A percentile compares a stretch with the other conserved stretches of the same genome.
phyloP scores from a whole-genome alignment of 805 yeast species.

The Kodamaea laetipori region DNA sequence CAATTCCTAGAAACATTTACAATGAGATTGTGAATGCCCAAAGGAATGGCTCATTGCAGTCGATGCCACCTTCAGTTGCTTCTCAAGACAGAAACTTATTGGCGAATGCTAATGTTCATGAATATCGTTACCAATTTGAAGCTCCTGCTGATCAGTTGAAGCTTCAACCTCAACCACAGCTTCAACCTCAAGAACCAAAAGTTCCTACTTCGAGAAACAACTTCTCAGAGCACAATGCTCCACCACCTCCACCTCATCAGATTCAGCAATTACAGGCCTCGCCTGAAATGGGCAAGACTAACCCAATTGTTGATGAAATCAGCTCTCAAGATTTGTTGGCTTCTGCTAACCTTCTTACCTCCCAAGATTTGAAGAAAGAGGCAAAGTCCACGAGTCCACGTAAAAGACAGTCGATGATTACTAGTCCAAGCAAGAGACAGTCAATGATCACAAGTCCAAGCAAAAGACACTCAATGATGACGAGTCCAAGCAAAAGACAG shows the following conservation, averaged over 20 bases:
- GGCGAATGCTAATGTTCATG: conserved; percentile 7
- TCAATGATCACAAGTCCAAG: conserved; percentile 17
- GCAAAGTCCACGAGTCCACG: conserved; percentile 15
- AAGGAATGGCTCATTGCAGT: conserved; percentile 24
- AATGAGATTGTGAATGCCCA: conserved; percentile 44
- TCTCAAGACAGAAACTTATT: conserved; percentile 34
- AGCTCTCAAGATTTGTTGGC: conserved; percentile 25
- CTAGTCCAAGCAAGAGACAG: neutral
- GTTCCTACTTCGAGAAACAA: neutral
- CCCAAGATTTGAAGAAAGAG: conserved; percentile 7
- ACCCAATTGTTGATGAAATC: conserved; percentile 23
- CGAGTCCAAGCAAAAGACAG: neutral
- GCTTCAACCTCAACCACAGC: conserved; percentile 9
- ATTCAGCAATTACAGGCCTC: conserved; percentile 10
- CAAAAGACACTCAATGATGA: neutral
- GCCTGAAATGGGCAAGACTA: conserved; percentile 14
- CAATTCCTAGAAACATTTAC: conserved; percentile 45
- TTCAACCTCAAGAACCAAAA: conserved; percentile 5
- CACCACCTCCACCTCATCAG: conserved; percentile 11
- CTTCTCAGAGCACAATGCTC: neutral
- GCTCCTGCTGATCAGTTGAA: conserved; percentile 7
- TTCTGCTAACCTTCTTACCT: conserved; percentile 29
- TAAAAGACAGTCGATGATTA: conserved; percentile 33
- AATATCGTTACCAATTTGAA: conserved; percentile 10
- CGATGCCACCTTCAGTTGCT: conserved; percentile 45